Percentiles rank a stretch among this genome's conserved stretches.
Evolutionary conservation across 352 stramenopile species (phyloP).

Genomic region (Globisporangium irregulare): DNA sequence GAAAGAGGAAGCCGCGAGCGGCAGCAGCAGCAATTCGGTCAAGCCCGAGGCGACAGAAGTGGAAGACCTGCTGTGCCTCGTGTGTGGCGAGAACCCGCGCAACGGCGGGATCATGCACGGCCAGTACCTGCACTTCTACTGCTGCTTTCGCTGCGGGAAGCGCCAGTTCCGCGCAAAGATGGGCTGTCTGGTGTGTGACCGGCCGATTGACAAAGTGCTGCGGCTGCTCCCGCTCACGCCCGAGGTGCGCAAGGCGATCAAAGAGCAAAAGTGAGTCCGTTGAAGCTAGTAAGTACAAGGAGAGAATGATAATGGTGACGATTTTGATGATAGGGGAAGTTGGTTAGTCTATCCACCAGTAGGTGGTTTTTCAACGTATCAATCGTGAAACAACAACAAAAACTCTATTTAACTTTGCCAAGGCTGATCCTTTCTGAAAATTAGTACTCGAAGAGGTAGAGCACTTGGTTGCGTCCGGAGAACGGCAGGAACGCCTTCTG

Average conservation of each 20-base stretch:
- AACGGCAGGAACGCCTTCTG: slow-evolving; percentile 69
- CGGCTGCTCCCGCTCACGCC: slow-evolving; percentile 68
- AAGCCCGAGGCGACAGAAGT: slow-evolving; percentile 13
- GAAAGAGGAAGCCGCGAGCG: neutral
- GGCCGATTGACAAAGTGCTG: slow-evolving; percentile 76
- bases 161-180: slow-evolving; percentile 43
- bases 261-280: slow-evolving; percentile 21
- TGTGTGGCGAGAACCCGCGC: slow-evolving; percentile 56
- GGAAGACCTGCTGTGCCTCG: slow-evolving; percentile 66
- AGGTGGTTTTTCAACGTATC: neutral
- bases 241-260: slow-evolving; percentile 41
- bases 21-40: neutral
- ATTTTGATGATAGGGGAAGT: neutral
- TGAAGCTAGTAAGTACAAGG: neutral
- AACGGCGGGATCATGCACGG: slow-evolving; percentile 71
- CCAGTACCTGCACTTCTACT: slow-evolving; percentile 81
- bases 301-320: neutral
- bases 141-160: slow-evolving; percentile 79
- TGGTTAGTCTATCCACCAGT: slow-evolving; percentile 1
- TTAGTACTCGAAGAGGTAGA: slow-evolving; percentile 72
- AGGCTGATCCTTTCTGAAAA: neutral
- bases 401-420: neutral
- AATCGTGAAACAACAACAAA: neutral
- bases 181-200: slow-evolving; percentile 72
- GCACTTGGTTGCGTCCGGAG: slow-evolving; percentile 79